phyloP scores from a whole-genome alignment of 1,139 yeast species.

The Geotrichum restrictum region DNA sequence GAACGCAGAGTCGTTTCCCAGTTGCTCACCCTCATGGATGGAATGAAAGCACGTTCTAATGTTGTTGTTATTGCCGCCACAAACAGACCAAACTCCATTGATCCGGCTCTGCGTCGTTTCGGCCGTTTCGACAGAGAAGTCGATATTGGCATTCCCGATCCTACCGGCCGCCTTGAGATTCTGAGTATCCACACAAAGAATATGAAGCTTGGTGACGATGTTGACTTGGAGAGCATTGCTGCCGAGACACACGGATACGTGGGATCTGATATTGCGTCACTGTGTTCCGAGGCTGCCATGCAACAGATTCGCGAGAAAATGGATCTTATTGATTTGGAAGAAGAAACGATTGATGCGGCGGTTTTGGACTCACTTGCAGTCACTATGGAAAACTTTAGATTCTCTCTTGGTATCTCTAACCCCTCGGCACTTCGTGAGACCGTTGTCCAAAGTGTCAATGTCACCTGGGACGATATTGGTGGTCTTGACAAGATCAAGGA shows the following conservation, averaged over 20 bases:
- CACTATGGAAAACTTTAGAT: slow-evolving; percentile 97
- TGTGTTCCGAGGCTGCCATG: slow-evolving; percentile 98
- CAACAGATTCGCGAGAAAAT: slow-evolving; percentile 98
- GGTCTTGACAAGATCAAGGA: slow-evolving; percentile 92
- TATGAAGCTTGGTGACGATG: slow-evolving; percentile 94
- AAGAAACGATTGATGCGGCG: slow-evolving; percentile 96
- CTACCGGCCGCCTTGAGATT: slow-evolving; percentile 95
- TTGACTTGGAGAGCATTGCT: slow-evolving; percentile 88
- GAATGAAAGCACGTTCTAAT: slow-evolving; percentile 98
- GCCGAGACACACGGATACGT: slow-evolving; percentile 95
- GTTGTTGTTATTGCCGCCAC: slow-evolving; percentile 94
- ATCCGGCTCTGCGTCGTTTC: slow-evolving; percentile 95
- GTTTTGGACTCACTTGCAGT: slow-evolving; percentile 93
- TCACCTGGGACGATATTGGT: slow-evolving; percentile 96
- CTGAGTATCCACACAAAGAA: slow-evolving; percentile 90
- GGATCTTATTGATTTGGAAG: slow-evolving; percentile 95
- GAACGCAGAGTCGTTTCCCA: slow-evolving; percentile 97
- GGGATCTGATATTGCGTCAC: slow-evolving; percentile 88
- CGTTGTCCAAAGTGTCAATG: slow-evolving; percentile 95
- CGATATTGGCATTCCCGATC: slow-evolving; percentile 98
- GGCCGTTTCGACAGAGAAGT: slow-evolving; percentile 99
- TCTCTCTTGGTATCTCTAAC: slow-evolving; percentile 94
- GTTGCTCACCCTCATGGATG: slow-evolving; percentile 94
- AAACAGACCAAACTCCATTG: slow-evolving; percentile 96
- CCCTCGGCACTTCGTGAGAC: slow-evolving; percentile 99